Evolutionary conservation across 768 basidiomycete genomes (phyloP), one percentile per base, ranked within the genome.

Genomic region (Tricholoma saponaceum): DNA sequence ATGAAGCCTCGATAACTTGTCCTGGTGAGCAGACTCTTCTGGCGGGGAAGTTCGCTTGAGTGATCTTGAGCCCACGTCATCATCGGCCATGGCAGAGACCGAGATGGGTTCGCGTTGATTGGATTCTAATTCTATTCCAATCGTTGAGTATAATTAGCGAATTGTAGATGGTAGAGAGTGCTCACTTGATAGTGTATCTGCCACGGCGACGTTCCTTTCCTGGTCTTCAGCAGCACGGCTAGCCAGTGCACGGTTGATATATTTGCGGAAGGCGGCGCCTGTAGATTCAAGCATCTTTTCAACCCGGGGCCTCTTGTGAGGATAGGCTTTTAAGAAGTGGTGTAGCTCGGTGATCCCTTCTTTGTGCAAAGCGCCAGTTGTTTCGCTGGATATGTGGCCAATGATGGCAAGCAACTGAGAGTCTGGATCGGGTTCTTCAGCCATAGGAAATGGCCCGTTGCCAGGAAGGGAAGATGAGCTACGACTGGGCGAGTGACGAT

Each of bases 301-400:
- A 20, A 95, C 92, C 41, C 84, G 84, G 2, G 84, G 74, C 65
- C 83, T 82, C 68, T 92, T 94, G 64, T 92, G 85, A 0, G 94
- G 95, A 67, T 97, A 85, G 26, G 86, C 87, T 73, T 95, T 95
- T 66, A 98, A 73, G 77, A 95, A 98, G 33, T 93, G 87, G 69
- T 98, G 93, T 22, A 99, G 76, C 65, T 95, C 93, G 3, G 93
- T 95, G 56, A 98, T 95, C 3, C 93, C 92, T 70, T 96, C 92
- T 71, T 94, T 94, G 70, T 94, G 90, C 74, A 92, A 76, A 14
- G 90, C 90, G 14, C 90, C 91, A 4, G 92, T 91, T 22, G 91
- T 90, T 73, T 93, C 89, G 68, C 88, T 90, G 30, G 90, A 92
- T 58, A 92, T 92, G 67, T 94, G 89, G 41, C 85, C 86, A 65